A percentile compares a stretch with the other conserved stretches of the same genome.
Evolutionary conservation across 2,329 filamentous ascomycete species (phyloP).

Genomic region (Pezicula neosporulosa): DNA sequence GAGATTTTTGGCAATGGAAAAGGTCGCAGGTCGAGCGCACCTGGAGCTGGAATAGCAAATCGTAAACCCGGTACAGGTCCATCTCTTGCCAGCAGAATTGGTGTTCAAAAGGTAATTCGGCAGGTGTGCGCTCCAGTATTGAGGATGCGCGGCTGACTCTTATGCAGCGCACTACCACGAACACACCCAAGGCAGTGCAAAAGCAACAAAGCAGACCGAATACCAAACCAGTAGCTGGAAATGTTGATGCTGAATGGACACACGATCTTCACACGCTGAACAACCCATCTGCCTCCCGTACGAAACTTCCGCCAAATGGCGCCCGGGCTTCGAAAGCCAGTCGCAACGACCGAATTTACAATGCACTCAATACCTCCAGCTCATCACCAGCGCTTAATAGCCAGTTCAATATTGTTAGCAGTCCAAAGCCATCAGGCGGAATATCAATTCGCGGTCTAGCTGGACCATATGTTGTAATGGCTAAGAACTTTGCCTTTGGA

Average conservation of each 20-base stretch:
- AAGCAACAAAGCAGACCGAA: not conserved
- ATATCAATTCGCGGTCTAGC: constrained; percentile 72
- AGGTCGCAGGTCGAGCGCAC: constrained; percentile 51
- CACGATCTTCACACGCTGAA: constrained; percentile 61
- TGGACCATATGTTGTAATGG: constrained; percentile 69
- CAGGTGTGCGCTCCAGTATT: not conserved
- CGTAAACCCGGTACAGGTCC: constrained; percentile 44
- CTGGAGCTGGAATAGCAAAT: constrained; percentile 41
- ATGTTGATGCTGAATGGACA: constrained; percentile 67
- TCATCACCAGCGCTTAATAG: constrained; percentile 28
- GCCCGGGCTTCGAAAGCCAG: constrained; percentile 19
- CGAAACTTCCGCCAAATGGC: constrained; percentile 31
- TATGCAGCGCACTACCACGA: constrained; percentile 8
- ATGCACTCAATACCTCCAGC: constrained; percentile 21
- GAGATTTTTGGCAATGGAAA: constrained; percentile 64
- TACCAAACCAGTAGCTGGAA: constrained; percentile 39
- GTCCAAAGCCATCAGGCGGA: constrained; percentile 37
- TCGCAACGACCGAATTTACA: constrained; percentile 23
- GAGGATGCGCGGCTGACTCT: not conserved
- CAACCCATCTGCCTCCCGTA: constrained; percentile 36
- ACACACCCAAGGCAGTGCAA: too few species aligned
- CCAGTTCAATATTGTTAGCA: constrained; percentile 31
- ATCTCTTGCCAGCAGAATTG: constrained; percentile 68
- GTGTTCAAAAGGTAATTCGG: constrained; percentile 62
- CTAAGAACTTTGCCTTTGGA: constrained; percentile 78